phyloP scores from a whole-genome alignment of 495 filamentous ascomycete genomes.

The Cercophora scortea region DNA sequence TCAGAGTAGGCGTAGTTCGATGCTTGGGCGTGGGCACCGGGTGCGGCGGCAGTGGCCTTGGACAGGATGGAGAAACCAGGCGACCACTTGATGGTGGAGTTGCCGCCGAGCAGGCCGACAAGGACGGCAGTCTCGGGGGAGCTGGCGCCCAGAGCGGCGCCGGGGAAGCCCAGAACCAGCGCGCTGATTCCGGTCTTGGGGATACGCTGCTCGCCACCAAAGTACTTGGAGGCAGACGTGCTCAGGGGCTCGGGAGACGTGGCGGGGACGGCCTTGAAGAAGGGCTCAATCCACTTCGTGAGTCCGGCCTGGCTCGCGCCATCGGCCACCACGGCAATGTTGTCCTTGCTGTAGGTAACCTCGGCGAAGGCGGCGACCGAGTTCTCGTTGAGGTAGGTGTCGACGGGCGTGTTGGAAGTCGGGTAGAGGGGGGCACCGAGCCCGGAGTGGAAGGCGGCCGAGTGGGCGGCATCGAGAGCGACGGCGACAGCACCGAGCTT shows the following conservation, averaged over 20 bases:
- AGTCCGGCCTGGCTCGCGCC: slow-evolving; percentile 70
- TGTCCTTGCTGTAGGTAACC: slow-evolving; percentile 75
- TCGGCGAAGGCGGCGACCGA: slow-evolving; percentile 63
- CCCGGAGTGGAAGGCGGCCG: slow-evolving; percentile 87
- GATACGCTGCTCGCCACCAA: slow-evolving; percentile 89
- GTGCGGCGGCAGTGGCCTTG: slow-evolving; percentile 60
- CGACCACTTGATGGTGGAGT: slow-evolving; percentile 91
- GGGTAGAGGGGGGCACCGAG: slow-evolving; percentile 73
- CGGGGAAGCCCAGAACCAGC: slow-evolving; percentile 85
- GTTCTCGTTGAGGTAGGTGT: slow-evolving; percentile 69
- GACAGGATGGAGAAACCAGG: slow-evolving; percentile 83
- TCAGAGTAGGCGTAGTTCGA: slow-evolving; percentile 85
- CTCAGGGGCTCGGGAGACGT: slow-evolving; percentile 24
- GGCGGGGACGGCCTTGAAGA: slow-evolving; percentile 58
- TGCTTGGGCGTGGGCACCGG: slow-evolving; percentile 59
- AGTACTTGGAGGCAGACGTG: slow-evolving; percentile 64
- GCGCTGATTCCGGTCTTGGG: slow-evolving; percentile 64
- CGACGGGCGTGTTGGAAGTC: slow-evolving; percentile 56
- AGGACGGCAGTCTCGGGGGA: slow-evolving; percentile 89
- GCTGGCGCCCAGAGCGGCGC: slow-evolving; percentile 68
- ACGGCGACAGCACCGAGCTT: slow-evolving; percentile 59
- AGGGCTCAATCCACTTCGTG: slow-evolving; percentile 85
- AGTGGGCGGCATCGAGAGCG: slow-evolving; percentile 79
- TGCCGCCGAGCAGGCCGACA: slow-evolving; percentile 79
- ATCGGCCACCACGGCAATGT: slow-evolving; percentile 85